Evolutionary conservation across 768 basidiomycete genomes (phyloP).

Genomic region (Tricholoma terreum): DNA sequence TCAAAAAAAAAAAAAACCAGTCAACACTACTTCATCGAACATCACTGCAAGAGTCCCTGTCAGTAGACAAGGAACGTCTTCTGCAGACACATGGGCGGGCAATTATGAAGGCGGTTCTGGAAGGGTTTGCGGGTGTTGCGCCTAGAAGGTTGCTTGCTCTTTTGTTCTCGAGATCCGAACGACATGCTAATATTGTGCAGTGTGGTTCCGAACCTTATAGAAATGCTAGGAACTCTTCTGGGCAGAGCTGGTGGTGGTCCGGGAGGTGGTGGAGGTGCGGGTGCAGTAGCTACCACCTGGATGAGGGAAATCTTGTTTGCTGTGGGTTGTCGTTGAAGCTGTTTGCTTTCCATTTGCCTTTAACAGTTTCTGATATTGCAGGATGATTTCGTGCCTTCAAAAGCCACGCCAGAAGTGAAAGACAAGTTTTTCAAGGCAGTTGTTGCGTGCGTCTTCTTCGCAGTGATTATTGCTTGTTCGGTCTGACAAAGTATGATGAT

Average conservation of each 20-base stretch:
- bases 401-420: constrained; percentile 73
- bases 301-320: constrained; percentile 67
- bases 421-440: constrained; percentile 74
- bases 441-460: constrained; percentile 46
- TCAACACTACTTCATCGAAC: constrained; percentile 65
- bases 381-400: constrained; percentile 72
- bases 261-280: constrained; percentile 20
- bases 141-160: constrained; percentile 44
- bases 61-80: constrained; percentile 39
- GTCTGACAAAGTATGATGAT: background rate
- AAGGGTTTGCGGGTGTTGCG: constrained; percentile 80
- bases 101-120: constrained; percentile 70
- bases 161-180: background rate
- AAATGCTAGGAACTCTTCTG: constrained; percentile 68
- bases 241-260: constrained; percentile 39
- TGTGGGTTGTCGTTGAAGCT: constrained; percentile 38
- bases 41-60: constrained; percentile 59
- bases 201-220: constrained; percentile 78
- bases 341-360: background rate
- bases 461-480: background rate
- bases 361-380: constrained; percentile 23
- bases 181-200: constrained; percentile 30
- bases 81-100: constrained; percentile 55
- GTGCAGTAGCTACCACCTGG: constrained; percentile 52
- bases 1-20: constrained; percentile 39